Evolutionary conservation across 225 moss, liverwort and hornwort genomes (phyloP).

Genomic region (Polytrichum formosum): DNA sequence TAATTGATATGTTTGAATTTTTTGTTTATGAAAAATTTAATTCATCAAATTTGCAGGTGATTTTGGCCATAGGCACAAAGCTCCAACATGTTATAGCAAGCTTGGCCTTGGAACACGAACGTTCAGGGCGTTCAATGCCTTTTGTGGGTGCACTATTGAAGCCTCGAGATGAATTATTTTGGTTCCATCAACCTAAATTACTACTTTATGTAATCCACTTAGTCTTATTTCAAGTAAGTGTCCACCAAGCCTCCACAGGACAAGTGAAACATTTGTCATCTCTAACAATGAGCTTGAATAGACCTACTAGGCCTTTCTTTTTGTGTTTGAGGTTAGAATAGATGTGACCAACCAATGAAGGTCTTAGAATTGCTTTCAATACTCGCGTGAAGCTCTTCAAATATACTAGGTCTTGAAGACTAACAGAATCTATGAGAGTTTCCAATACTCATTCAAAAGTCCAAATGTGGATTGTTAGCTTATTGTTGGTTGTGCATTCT

Average conservation of each 20-base stretch:
- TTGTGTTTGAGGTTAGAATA: too few species aligned
- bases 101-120: slow-evolving; percentile 61
- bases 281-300: background rate
- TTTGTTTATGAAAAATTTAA: background rate
- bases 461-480: too few species aligned
- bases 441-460: too few species aligned
- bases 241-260: background rate
- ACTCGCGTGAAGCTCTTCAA: too few species aligned
- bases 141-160: slow-evolving; percentile 23
- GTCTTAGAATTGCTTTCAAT: too few species aligned
- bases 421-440: too few species aligned
- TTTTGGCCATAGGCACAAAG: slow-evolving; percentile 69
- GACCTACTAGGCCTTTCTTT: background rate
- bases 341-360: too few species aligned
- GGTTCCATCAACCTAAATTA: slow-evolving; percentile 64
- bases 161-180: slow-evolving; percentile 83
- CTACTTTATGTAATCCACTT: slow-evolving; percentile 59
- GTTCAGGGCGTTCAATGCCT: slow-evolving; percentile 5
- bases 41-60: slow-evolving; percentile 36
- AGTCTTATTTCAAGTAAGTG: slow-evolving; percentile 54
- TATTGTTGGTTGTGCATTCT: background rate
- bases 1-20: background rate
- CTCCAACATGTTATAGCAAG: slow-evolving; percentile 78
- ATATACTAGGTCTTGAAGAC: too few species aligned
- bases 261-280: background rate